Base-by-base conservation (phyloP, 163 green algal species). In the Scenedesmus sp. region DNA sequence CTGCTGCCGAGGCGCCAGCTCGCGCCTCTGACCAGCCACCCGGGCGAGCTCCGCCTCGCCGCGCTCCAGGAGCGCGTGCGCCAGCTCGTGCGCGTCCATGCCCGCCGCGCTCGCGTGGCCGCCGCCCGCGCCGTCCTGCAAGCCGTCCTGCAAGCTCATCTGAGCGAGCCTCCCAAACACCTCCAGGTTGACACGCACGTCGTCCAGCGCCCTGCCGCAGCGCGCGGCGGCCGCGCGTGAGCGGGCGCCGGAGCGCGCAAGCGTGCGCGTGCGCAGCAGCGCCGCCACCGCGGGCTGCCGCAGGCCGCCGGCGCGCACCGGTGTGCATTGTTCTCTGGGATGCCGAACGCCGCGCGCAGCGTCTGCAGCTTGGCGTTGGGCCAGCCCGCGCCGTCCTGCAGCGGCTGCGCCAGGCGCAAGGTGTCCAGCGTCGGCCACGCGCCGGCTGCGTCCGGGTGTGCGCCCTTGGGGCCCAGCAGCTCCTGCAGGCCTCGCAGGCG, bases 131-230 rank as follows among this genome's bases (percentile, higher is more conserved):
- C n/a, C n/a, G n/a, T n/a, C 1, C 5, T 26, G 36, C 10, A 2
- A 39, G 36, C 29, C n/a, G 48, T 10, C 39, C 22, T 53, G n/a
- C 18, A 11, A 36, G 48, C 10, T n/a, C 24, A 77, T 34, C 69
- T 77, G 34, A n/a, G 36, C 17, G 18, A 77, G 51, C 14, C 3
- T 22, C 0, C 6, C 24, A 42, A 48, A 57, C 15, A 77, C 50
- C 9, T 44, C 11, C 22, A 58, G 15, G 54, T 66, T 77, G 18
- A 31, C 33, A 13, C n/a, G 17, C 2, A 67, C 69, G n/a, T 77
- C 69, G 22, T 45, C 54, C 4, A 66, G 33, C 3, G 69, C 69
- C 54, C 69, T 77, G 69, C 69, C 57, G 14, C n/a, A n/a, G n/a
- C n/a, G n/a, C n/a, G n/a, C n/a, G n/a, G n/a, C n/a, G n/a, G n/a